phyloP scores from a whole-genome alignment of 202 grass and related monocot species.

The Cymbopogon flexuosus region DNA sequence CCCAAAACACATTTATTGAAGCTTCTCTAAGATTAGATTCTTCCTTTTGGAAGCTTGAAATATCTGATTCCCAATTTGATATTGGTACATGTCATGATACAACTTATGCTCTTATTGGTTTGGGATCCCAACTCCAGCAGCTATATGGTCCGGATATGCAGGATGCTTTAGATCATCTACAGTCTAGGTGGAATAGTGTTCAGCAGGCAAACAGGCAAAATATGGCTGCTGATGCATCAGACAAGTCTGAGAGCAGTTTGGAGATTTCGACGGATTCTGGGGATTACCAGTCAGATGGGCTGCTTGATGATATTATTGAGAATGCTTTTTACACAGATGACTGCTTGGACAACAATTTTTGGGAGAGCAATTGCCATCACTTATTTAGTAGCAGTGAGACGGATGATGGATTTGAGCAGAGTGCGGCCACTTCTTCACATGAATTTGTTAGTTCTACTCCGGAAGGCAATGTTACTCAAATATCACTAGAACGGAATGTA shows the following conservation, averaged over 20 bases:
- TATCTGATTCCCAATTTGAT: conserved; percentile 75
- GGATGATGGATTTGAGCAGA: conserved; percentile 41
- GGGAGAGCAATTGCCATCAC: conserved; percentile 27
- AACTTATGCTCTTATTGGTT: conserved; percentile 57
- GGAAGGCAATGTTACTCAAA: conserved; percentile 24
- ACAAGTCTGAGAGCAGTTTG: conserved; percentile 47
- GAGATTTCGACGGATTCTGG: conserved; percentile 42
- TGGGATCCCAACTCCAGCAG: conserved; percentile 77
- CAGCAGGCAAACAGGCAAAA: conserved; percentile 52
- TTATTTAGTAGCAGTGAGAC: conserved; percentile 45
- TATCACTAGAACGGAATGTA: conserved; percentile 24
- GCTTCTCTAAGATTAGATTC: conserved; percentile 54
- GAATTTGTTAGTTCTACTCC: conserved; percentile 18
- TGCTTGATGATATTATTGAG: conserved; percentile 91
- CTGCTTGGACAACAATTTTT: conserved; percentile 9
- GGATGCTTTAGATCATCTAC: conserved; percentile 82
- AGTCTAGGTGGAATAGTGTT: conserved; percentile 95
- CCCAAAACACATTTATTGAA: conserved; percentile 58
- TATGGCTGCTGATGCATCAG: conserved; percentile 35
- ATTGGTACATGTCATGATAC: conserved; percentile 77
- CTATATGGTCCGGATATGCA: conserved; percentile 86
- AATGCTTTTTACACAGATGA: conserved; percentile 64
- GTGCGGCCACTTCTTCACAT: conserved; percentile 6
- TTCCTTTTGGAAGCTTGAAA: conserved; percentile 77
- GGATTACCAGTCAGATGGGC: conserved; percentile 49